A percentile compares a stretch with the other conserved stretches of the same genome.
phyloP scores from a whole-genome alignment of 192 early-diverging fungal species.

The Coemansia sp. region DNA sequence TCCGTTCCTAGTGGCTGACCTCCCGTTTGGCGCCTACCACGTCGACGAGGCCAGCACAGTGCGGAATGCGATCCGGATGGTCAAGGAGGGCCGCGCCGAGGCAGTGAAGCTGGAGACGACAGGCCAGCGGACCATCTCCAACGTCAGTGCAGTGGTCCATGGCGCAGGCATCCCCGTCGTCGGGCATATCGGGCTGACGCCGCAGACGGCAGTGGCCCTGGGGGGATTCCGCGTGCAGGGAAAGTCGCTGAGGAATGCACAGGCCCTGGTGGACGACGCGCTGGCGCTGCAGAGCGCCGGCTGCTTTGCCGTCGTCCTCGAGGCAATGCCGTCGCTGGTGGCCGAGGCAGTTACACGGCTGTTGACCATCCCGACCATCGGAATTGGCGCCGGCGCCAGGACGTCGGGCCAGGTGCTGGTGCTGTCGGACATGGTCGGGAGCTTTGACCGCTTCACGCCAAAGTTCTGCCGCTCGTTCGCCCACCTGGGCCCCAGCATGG shows the following conservation, averaged over 20 bases:
- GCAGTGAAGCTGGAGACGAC: slow-evolving; percentile 96
- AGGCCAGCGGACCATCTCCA: slow-evolving; percentile 78
- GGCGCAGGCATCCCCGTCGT: slow-evolving; percentile 89
- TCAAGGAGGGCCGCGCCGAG: slow-evolving; percentile 87
- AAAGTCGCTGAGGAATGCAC: slow-evolving; percentile 73
- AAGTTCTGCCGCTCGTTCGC: slow-evolving; percentile 92
- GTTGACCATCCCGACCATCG: slow-evolving; percentile 87
- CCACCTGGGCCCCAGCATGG: slow-evolving; percentile 65
- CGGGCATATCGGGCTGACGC: slow-evolving; percentile 93
- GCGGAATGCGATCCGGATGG: slow-evolving; percentile 67
- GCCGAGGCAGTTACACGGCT: slow-evolving; percentile 76
- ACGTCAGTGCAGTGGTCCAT: slow-evolving; percentile 66
- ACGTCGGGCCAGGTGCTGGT: slow-evolving; percentile 96
- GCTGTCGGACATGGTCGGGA: slow-evolving; percentile 81
- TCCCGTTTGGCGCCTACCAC: slow-evolving; percentile 95
- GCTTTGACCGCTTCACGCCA: slow-evolving; percentile 87
- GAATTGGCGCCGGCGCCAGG: slow-evolving; percentile 87
- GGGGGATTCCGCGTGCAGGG: slow-evolving; percentile 92
- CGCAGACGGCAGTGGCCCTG: slow-evolving; percentile 79
- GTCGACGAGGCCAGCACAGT: slow-evolving; percentile 65
- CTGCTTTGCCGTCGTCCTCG: slow-evolving; percentile 84
- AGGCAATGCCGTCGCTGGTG: slow-evolving; percentile 87
- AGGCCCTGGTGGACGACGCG: slow-evolving; percentile 76
- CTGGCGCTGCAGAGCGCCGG: slow-evolving; percentile 86
- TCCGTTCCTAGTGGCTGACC: slow-evolving; percentile 80